Conservation (phyloP, 2,329 filamentous ascomycete genomes). For the Fusarium sp. region DNA sequence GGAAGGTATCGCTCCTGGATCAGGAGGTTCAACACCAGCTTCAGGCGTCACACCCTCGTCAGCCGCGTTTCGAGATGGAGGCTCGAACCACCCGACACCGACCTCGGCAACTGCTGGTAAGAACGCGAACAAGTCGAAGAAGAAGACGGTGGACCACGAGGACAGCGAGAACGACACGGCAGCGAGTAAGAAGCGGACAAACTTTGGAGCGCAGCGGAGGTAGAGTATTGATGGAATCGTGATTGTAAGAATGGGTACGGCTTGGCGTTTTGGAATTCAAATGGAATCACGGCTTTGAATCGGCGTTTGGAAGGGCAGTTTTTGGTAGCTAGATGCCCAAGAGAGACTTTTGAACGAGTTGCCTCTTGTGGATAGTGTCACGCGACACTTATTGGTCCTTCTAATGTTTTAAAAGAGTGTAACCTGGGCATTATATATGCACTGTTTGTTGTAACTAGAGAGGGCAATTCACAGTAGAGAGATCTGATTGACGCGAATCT, state of each 20-base stretch:
- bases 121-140: conserved; percentile 62
- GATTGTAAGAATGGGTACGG: not conserved
- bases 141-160: conserved; percentile 57
- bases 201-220: conserved; percentile 66
- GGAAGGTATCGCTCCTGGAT: conserved; percentile 47
- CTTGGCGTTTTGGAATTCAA: conserved; percentile 12
- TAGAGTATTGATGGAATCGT: conserved; percentile 34
- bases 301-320: conserved; percentile 14
- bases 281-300: conserved; percentile 1
- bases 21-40: conserved; percentile 51
- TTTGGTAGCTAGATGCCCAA: not conserved
- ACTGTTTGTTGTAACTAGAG: not conserved
- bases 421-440: not conserved
- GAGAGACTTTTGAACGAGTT: not conserved
- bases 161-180: conserved; percentile 71
- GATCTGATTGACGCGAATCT: not conserved
- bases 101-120: conserved; percentile 62
- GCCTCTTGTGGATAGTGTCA: not conserved
- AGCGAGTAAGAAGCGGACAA: conserved; percentile 64
- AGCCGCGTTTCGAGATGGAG: conserved; percentile 61
- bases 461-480: not conserved
- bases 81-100: conserved; percentile 65
- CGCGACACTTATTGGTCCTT: not conserved
- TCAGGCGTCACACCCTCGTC: conserved; percentile 58
- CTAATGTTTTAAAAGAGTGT: not conserved